Conservation (phyloP, 129 eudicot genomes). For the Centrapalus pauciflorus region DNA sequence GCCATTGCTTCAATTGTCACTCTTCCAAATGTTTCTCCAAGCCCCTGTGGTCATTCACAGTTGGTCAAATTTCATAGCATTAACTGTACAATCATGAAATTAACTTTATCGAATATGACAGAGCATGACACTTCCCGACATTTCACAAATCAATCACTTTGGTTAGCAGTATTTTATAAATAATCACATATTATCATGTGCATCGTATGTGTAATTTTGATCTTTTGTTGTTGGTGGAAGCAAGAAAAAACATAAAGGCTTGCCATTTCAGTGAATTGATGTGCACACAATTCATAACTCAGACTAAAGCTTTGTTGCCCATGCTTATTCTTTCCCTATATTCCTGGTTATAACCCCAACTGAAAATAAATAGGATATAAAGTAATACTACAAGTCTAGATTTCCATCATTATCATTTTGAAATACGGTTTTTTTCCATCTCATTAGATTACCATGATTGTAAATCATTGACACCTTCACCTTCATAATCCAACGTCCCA, state of each 20-base stretch:
- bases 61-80: not conserved
- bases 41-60: slow-evolving; percentile 50
- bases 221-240: too few species aligned
- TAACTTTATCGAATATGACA: not conserved
- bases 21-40: slow-evolving; percentile 98
- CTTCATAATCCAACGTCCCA: not conserved
- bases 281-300: too few species aligned
- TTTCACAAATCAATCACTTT: not conserved
- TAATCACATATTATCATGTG: not conserved
- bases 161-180: not conserved
- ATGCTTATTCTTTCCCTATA: not conserved
- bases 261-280: too few species aligned
- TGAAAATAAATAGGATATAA: not conserved
- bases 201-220: too few species aligned
- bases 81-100: not conserved
- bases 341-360: not conserved
- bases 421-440: not conserved
- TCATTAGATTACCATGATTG: not conserved
- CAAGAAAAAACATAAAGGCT: too few species aligned
- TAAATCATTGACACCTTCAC: not conserved
- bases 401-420: not conserved
- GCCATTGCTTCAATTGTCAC: slow-evolving; percentile 99
- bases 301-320: too few species aligned
- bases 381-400: not conserved
- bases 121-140: not conserved